phyloP scores from a whole-genome alignment of 2,329 filamentous ascomycete genomes.

The Raffaelea arxii region DNA sequence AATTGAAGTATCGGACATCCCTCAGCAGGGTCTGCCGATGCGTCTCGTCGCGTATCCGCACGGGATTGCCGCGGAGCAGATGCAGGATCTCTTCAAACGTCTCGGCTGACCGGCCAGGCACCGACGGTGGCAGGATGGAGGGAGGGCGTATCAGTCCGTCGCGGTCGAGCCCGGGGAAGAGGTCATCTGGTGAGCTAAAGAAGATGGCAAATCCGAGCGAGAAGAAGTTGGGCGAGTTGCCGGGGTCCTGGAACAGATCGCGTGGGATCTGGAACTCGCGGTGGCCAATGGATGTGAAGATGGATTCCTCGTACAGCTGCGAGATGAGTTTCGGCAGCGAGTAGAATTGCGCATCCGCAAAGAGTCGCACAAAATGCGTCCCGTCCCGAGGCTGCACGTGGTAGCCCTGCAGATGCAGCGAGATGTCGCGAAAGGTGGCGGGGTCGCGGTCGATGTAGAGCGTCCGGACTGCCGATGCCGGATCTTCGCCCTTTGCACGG shows the following conservation, averaged over 20 bases:
- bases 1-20: slow-evolving; percentile 87
- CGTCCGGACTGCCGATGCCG: slow-evolving; percentile 51
- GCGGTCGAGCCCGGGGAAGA: slow-evolving; percentile 78
- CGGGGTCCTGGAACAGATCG: slow-evolving; percentile 74
- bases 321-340: slow-evolving; percentile 71
- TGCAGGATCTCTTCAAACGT: slow-evolving; percentile 76
- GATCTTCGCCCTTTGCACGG: slow-evolving; percentile 47
- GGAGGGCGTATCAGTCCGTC: slow-evolving; percentile 75
- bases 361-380: slow-evolving; percentile 81
- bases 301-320: slow-evolving; percentile 82
- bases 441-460: slow-evolving; percentile 95
- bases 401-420: slow-evolving; percentile 85
- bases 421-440: slow-evolving; percentile 78
- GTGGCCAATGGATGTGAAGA: slow-evolving; percentile 85
- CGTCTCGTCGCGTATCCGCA: slow-evolving; percentile 64
- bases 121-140: slow-evolving; percentile 70
- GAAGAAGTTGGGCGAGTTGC: slow-evolving; percentile 94
- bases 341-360: slow-evolving; percentile 94
- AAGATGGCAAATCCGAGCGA: slow-evolving; percentile 81
- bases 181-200: slow-evolving; percentile 68
- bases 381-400: slow-evolving; percentile 74
- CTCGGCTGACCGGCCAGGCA: slow-evolving; percentile 73
- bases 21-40: slow-evolving; percentile 71
- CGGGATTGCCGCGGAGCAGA: slow-evolving; percentile 71
- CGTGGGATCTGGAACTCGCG: slow-evolving; percentile 83